phyloP scores from a whole-genome alignment of 164 flowering plant genomes.

The Dillenia suffruticosa region DNA sequence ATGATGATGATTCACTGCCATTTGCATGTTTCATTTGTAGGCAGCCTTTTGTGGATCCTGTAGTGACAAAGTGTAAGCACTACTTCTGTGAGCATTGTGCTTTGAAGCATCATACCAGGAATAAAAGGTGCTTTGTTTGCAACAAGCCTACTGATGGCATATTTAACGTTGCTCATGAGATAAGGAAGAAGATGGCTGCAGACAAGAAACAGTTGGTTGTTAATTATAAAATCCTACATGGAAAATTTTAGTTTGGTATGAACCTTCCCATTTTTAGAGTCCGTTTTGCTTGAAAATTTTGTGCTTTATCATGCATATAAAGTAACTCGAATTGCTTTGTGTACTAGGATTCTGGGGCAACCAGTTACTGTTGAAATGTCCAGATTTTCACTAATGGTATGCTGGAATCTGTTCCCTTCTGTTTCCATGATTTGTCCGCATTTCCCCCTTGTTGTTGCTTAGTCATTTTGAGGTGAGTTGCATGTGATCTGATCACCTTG shows the following conservation, averaged over 20 bases:
- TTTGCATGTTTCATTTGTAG: conserved; percentile 90
- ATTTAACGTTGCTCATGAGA: conserved; percentile 86
- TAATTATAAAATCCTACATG: not conserved
- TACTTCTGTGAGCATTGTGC: conserved; percentile 97
- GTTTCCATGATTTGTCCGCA: no score
- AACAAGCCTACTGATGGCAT: conserved; percentile 81
- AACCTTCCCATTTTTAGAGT: no score
- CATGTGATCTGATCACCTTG: no score
- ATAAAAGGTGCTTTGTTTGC: conserved; percentile 93
- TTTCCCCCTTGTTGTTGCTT: no score
- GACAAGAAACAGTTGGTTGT: conserved; percentile 26
- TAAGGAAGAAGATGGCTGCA: conserved; percentile 60
- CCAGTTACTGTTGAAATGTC: no score
- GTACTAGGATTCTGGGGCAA: no score
- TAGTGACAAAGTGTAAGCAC: conserved; percentile 91
- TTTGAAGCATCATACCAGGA: conserved; percentile 85
- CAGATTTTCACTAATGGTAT: no score
- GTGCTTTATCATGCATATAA: no score
- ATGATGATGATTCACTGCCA: conserved; percentile 66
- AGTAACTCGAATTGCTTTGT: no score
- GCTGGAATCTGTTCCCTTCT: no score
- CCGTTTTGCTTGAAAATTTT: no score
- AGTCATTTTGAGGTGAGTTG: no score
- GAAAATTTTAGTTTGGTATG: not conserved
- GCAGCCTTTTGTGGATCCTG: conserved; percentile 80